These are phyloP conservation scores for Nicotiana obtusifolia DNA, from an alignment of 257 asterid species.

Conservation along the genomic window DNA sequence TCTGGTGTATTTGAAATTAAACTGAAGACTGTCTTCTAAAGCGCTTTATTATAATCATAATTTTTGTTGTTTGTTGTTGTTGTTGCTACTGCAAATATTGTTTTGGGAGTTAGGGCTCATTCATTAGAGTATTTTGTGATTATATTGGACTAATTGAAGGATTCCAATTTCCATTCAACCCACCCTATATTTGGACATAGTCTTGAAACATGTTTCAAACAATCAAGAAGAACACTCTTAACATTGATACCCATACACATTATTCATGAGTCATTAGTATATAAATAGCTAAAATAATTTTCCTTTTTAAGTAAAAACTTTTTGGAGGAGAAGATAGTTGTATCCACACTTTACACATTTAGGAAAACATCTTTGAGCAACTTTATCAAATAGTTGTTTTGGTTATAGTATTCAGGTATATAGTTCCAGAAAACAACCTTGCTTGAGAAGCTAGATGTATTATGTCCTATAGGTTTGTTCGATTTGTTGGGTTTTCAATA, in stretches of 20 bases:
- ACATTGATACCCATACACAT: neutral
- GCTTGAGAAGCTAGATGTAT: neutral
- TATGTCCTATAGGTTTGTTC: neutral
- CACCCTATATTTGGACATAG: neutral
- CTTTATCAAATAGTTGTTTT: neutral
- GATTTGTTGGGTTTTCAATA: neutral
- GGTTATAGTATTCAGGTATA: neutral
- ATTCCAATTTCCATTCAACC: neutral
- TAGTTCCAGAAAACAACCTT: no score
- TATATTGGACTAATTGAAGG: neutral
- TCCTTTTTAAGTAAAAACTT: no score
- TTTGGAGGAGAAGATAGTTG: no score
- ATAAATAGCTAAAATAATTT: no score
- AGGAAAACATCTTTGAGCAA: neutral
- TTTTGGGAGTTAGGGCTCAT: neutral
- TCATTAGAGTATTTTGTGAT: neutral
- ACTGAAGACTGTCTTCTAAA: neutral
- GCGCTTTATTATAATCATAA: neutral
- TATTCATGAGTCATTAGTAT: no score
- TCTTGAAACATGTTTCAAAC: neutral
- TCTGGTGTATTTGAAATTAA: no score
- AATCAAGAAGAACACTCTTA: neutral
- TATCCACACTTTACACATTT: neutral
- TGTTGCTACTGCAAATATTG: no score
- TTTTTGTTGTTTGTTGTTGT: no score